Base-by-base conservation (phyloP, 176 grass and related monocot species). In the Melocanna baccifera region DNA sequence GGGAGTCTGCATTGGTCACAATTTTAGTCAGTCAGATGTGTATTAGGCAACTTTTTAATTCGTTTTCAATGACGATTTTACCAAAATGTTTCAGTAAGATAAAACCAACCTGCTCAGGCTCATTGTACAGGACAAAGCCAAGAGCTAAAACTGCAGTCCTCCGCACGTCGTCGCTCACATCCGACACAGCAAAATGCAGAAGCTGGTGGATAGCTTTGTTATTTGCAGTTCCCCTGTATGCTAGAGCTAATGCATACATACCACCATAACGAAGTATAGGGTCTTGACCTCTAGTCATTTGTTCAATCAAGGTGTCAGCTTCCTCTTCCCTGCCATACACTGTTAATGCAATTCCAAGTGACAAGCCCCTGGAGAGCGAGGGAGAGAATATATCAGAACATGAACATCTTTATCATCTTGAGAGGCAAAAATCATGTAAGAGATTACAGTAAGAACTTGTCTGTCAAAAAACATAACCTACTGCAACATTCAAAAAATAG, bases 151-250 rank as follows among this genome's bases (percentile, higher is more conserved):
- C 97, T 73, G 97, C 97, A 62, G 93, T 99, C 82, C 97, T 94
- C 56, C 97, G 90, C 45, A 99, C 97, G 96, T 99, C 97, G 80
- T 99, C 97, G 68, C 97, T 99, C 47, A 99, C 97, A 7, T 99
- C 97, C 7, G 97, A 99, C 40, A 99, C 93, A 85, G 97, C 97
- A 61, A 99, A 99, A 88, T 99, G 97, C 43, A 99, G 88, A 56
- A 99, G 83, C 81, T 99, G 97, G 71, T 96, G 97, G 77, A 99
- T 99, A 75, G 97, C 97, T 80, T 96, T 99, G 81, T 99, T 99
- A 62, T 99, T 99, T 36, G 97, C 86, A 25, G 97, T 99, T 79
- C 97, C 96, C 50, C 93, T 94, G 83, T 99, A 96, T 71, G 93
- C 97, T 83, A 99, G 89, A 77, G 91, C 97, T 81, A 99, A 92